A percentile compares a stretch with the other conserved stretches of the same genome.
phyloP scores from a whole-genome alignment of 2,329 filamentous ascomycete genomes.

The Pseudogymnoascus sp. region DNA sequence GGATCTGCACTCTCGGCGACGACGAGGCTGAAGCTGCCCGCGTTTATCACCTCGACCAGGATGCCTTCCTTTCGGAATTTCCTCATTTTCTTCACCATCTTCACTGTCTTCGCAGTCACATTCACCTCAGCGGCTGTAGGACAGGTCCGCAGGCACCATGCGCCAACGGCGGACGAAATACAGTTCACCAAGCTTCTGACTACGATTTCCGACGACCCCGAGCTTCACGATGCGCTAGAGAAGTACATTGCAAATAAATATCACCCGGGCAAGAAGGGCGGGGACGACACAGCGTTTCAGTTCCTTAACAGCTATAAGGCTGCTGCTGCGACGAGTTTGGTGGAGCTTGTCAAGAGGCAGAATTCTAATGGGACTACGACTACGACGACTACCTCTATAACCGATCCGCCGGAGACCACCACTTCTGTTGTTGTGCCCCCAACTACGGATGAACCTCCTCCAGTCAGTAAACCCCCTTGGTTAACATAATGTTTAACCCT shows the following conservation, averaged over 20 bases:
- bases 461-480: not conserved
- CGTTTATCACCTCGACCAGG: not conserved
- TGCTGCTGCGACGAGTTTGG: not conserved
- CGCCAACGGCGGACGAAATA: not conserved
- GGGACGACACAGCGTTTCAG: not conserved
- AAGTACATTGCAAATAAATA: constrained; percentile 2
- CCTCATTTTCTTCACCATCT: not conserved
- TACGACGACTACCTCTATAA: not conserved
- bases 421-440: constrained; percentile 4
- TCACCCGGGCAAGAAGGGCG: not conserved
- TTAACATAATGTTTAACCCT: not conserved
- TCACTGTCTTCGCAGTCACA: not conserved
- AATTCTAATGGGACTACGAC: not conserved
- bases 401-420: not conserved
- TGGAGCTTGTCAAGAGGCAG: constrained; percentile 3
- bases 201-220: not conserved
- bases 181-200: not conserved
- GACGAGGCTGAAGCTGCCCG: not conserved
- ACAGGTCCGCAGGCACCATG: not conserved
- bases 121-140: not conserved
- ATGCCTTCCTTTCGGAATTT: not conserved
- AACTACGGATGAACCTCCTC: not conserved
- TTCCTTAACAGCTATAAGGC: not conserved
- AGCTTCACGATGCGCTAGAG: not conserved
- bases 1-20: not conserved